A percentile compares a stretch with the other conserved stretches of the same genome.
These are phyloP conservation scores for Penstemon eatonii DNA, from an alignment of 257 asterid species.

Conservation along the genomic window DNA sequence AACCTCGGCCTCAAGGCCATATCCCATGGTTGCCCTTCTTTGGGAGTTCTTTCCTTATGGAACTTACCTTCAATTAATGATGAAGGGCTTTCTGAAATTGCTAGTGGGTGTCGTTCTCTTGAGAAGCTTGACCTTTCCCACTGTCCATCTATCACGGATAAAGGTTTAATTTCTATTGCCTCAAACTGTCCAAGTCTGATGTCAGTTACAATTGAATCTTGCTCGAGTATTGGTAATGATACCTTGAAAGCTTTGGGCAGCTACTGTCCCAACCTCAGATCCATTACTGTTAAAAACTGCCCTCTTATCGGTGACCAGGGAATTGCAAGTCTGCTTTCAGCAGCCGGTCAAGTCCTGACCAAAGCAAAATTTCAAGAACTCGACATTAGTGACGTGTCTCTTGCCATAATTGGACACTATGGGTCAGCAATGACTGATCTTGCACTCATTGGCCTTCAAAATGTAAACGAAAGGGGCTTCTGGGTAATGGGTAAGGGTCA, in stretches of 20 bases:
- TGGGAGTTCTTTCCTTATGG: constrained; percentile 75
- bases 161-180: constrained; percentile 61
- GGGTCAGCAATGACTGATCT: constrained; percentile 69
- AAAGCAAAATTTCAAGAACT: constrained; percentile 64
- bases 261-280: constrained; percentile 59
- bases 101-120: constrained; percentile 60
- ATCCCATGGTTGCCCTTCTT: constrained; percentile 75
- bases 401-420: constrained; percentile 88
- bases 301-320: constrained; percentile 75
- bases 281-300: constrained; percentile 60
- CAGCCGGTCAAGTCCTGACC: constrained; percentile 56
- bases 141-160: constrained; percentile 73
- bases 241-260: constrained; percentile 67
- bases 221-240: constrained; percentile 70
- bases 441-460: constrained; percentile 51
- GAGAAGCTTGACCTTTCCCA: constrained; percentile 83
- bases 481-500: constrained; percentile 96
- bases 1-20: constrained; percentile 75
- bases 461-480: constrained; percentile 83
- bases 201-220: constrained; percentile 71
- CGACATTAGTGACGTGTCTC: constrained; percentile 66
- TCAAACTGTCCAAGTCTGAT: constrained; percentile 66
- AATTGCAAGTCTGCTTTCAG: constrained; percentile 61
- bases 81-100: constrained; percentile 75
- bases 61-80: constrained; percentile 64